Conservation (phyloP, 2,329 filamentous ascomycete genomes). For the Nothophoma quercina region DNA sequence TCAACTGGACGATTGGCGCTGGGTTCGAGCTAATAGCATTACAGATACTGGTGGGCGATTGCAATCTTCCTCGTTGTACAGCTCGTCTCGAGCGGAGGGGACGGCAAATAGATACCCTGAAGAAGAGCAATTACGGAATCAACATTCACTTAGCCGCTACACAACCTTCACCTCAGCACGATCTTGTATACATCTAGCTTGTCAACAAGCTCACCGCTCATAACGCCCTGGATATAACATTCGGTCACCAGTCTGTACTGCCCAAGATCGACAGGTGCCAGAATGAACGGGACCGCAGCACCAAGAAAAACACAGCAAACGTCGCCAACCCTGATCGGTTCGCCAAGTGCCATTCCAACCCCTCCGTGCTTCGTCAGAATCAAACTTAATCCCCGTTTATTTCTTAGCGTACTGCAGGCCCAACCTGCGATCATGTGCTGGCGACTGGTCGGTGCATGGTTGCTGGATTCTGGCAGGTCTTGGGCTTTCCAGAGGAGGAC, state of each 20-base stretch:
- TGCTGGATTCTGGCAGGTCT: no score
- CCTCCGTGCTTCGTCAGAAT: not conserved
- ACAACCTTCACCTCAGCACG: not conserved
- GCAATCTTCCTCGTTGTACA: slow-evolving; percentile 57
- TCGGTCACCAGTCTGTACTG: not conserved
- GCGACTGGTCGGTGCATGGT: no score
- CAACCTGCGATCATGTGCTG: no score
- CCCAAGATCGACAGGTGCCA: not conserved
- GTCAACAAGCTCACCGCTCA: not conserved
- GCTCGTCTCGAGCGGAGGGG: slow-evolving; percentile 53
- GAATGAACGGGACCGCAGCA: not conserved
- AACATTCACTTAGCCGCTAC: not conserved
- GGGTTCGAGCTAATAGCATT: slow-evolving; percentile 19
- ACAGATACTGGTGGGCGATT: slow-evolving; percentile 61
- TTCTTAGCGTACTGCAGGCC: no score
- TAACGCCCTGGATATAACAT: not conserved
- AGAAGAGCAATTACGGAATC: not conserved
- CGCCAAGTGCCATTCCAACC: not conserved
- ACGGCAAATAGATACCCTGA: slow-evolving; percentile 14
- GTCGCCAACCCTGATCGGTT: not conserved
- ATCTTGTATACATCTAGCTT: not conserved
- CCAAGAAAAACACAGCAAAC: not conserved
- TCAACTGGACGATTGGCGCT: not conserved
- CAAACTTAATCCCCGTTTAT: no score
- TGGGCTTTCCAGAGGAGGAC: no score